Percentiles rank a stretch among this genome's conserved stretches.
Evolutionary conservation across 768 basidiomycete genomes (phyloP).

Genomic region (Vishniacozyma victoriae): DNA sequence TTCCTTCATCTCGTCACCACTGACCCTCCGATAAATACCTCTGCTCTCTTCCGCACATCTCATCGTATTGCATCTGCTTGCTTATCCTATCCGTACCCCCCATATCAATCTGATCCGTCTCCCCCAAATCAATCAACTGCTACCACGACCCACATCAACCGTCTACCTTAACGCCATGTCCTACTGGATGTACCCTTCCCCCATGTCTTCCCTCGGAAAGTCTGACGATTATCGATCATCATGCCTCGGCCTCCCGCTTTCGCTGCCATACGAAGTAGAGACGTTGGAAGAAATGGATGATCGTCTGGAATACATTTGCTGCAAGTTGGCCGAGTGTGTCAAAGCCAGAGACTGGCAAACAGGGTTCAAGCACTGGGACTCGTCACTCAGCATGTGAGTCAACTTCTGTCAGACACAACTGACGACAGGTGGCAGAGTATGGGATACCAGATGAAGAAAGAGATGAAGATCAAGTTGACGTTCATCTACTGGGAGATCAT

Average conservation of each 20-base stretch:
- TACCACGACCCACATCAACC: no score
- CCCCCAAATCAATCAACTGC: no score
- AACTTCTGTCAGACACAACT: not conserved
- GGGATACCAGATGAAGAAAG: constrained; percentile 79
- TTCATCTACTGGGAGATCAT: constrained; percentile 70
- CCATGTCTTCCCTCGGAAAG: constrained; percentile 11
- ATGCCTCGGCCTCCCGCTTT: constrained; percentile 36
- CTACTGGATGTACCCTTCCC: constrained; percentile 15
- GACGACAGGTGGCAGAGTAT: constrained; percentile 65
- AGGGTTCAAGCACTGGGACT: constrained; percentile 66
- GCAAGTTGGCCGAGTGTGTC: constrained; percentile 62
- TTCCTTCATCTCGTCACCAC: no score
- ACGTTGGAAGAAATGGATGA: constrained; percentile 67
- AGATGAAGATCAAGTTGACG: constrained; percentile 65
- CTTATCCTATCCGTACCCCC: no score
- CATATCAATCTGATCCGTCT: no score
- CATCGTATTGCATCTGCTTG: no score
- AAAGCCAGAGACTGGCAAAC: constrained; percentile 77
- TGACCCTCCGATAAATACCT: no score
- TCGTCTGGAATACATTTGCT: constrained; percentile 67
- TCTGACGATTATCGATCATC: constrained; percentile 33
- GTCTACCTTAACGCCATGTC: not conserved
- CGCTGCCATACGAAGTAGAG: constrained; percentile 71
- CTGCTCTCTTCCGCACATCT: no score
- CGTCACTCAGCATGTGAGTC: constrained; percentile 26